These are phyloP conservation scores for Puya raimondii DNA, from an alignment of 176 grass and related monocot genomes.

Conservation along the genomic window DNA sequence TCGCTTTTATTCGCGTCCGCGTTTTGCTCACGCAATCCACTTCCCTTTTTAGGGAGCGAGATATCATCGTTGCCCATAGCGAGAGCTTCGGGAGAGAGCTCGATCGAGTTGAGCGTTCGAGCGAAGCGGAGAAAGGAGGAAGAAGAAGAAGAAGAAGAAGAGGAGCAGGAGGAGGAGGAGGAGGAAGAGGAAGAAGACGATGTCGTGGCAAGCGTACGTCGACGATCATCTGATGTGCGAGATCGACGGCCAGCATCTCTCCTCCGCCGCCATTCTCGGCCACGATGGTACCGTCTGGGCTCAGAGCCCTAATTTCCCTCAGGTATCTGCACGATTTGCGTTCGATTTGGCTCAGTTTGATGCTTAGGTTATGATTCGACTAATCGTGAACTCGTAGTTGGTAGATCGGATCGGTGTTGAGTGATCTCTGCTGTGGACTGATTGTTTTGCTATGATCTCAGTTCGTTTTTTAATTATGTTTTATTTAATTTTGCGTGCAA, in stretches of 20 bases:
- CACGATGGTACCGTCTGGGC: conserved; percentile 40
- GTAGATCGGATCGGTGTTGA: neutral
- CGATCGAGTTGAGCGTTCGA: neutral
- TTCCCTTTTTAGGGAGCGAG: no score
- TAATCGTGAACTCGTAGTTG: neutral
- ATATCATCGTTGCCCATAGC: no score
- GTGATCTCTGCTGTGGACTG: no score
- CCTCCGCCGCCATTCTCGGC: conserved; percentile 44
- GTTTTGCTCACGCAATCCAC: no score
- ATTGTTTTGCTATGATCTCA: no score
- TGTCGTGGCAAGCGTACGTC: conserved; percentile 53
- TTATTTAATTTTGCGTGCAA: no score
- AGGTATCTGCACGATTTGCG: neutral
- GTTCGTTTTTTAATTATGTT: no score
- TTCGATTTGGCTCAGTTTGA: neutral
- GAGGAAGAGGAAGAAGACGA: neutral
- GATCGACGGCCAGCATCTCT: conserved; percentile 35
- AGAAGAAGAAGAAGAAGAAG: neutral
- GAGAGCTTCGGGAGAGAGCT: neutral
- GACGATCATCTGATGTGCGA: conserved; percentile 53
- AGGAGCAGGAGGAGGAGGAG: neutral
- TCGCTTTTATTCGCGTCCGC: no score
- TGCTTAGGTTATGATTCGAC: neutral
- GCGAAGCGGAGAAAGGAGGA: neutral
- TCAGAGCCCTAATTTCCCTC: conserved; percentile 24